These are phyloP conservation scores for Pseudogymnoascus sp. DNA, from an alignment of 2,329 filamentous ascomycete species.

Conservation along the genomic window DNA sequence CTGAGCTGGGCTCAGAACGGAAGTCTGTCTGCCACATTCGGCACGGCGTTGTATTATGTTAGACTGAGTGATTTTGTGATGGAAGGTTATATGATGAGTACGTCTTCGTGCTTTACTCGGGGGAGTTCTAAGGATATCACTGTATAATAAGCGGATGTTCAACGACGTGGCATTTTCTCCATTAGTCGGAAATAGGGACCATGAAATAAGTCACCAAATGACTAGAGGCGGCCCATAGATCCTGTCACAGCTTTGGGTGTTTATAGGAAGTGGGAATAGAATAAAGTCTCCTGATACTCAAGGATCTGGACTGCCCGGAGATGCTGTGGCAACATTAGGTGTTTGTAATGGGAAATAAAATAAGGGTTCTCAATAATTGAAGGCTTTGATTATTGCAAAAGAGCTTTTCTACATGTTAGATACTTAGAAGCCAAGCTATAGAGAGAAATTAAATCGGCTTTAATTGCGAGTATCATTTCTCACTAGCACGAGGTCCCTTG, in stretches of 20 bases:
- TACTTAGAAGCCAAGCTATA: not conserved
- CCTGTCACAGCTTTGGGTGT: not conserved
- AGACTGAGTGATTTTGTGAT: not conserved
- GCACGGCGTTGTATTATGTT: not conserved
- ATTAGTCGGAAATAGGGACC: not conserved
- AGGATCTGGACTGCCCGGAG: not conserved
- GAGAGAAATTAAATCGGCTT: not conserved
- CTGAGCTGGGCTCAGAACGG: not conserved
- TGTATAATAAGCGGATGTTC: not conserved
- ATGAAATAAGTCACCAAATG: not conserved
- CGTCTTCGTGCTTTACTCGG: not conserved
- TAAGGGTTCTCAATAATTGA: not conserved
- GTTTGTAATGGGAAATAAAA: not conserved
- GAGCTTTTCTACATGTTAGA: not conserved
- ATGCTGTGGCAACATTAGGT: too few species aligned
- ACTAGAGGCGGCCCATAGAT: not conserved
- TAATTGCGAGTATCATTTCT: not conserved
- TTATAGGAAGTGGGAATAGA: not conserved
- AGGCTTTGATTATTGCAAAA: not conserved
- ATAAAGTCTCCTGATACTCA: not conserved
- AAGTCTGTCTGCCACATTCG: not conserved
- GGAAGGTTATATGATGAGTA: not conserved
- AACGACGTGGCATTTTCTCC: not conserved
- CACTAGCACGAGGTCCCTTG: constrained; percentile 14
- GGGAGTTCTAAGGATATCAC: not conserved